Evolutionary conservation across 2,329 filamentous ascomycete genomes (phyloP), one percentile per base, ranked within the genome.

Genomic region (Bertia moriformis): DNA sequence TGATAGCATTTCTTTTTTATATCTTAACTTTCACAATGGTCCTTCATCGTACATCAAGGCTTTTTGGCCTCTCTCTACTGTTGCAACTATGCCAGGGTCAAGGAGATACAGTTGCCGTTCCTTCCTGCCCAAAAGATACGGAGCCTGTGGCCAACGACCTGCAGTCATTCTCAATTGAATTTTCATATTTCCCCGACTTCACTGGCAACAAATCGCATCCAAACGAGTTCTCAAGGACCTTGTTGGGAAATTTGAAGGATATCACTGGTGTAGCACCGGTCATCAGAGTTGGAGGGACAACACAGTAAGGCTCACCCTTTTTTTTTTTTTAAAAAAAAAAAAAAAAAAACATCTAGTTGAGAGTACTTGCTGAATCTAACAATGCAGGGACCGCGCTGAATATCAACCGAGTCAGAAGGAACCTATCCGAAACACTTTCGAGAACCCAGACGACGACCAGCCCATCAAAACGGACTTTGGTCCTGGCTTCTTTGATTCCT

Each of bases 81-180:
- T n/a, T n/a, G n/a, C n/a, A n/a, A n/a, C n/a, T n/a, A n/a, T n/a
- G n/a, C n/a, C n/a, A n/a, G n/a, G n/a, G n/a, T n/a, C n/a, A n/a
- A n/a, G n/a, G n/a, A n/a, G n/a, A n/a, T n/a, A n/a, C n/a, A n/a
- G n/a, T n/a, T n/a, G n/a, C n/a, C n/a, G n/a, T n/a, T n/a, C n/a
- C n/a, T n/a, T n/a, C n/a, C n/a, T n/a, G n/a, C n/a, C n/a, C n/a
- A n/a, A n/a, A 29, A 29, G 24, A 29, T 29, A 29, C 24, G 10
- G 10, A 10, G 10, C 10, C 24, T 29, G 24, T 29, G 24, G 10
- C 24, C 24, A 29, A 29, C 17, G 32, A 35, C 15, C 32, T 35
- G 7, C 32, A 35, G 15, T 13, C 32, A 35, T 35, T 35, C 32
- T 35, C 32, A 10, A 35, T 35, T 35, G 32, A 35, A 17, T 35